These are phyloP conservation scores for Neurospora sp. DNA, from an alignment of 495 filamentous ascomycete species.

Conservation along the genomic window DNA sequence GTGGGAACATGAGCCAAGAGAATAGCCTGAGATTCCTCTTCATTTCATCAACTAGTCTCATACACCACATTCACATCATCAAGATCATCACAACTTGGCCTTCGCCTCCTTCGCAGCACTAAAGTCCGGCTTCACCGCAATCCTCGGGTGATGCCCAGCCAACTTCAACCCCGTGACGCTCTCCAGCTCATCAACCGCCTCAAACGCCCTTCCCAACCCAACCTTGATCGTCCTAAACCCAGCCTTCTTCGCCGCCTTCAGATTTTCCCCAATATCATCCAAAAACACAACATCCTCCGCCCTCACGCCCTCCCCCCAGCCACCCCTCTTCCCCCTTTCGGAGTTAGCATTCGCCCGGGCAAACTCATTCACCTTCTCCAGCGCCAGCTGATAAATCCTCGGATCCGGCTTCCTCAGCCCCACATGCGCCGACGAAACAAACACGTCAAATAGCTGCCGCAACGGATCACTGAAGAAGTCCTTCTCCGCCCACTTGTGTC, in stretches of 20 bases:
- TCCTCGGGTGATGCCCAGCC: constrained; percentile 34
- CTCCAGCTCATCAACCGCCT: constrained; percentile 52
- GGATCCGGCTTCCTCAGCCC: constrained; percentile 83
- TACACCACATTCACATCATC: background rate
- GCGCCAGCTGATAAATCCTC: constrained; percentile 64
- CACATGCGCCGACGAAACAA: constrained; percentile 73
- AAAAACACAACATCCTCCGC: constrained; percentile 72
- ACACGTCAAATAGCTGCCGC: constrained; percentile 63
- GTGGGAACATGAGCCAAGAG: background rate
- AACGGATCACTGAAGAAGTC: constrained; percentile 37
- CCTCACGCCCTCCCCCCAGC: constrained; percentile 42
- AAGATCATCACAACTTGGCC: constrained; percentile 27
- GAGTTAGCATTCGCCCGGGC: constrained; percentile 35
- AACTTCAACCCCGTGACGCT: constrained; percentile 39
- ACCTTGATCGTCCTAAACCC: constrained; percentile 85
- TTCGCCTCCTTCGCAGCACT: constrained; percentile 10
- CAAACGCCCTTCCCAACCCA: constrained; percentile 60
- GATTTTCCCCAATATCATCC: constrained; percentile 92
- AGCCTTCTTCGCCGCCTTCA: constrained; percentile 63
- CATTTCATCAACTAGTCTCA: background rate
- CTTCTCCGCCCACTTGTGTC: constrained; percentile 42
- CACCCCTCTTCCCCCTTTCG: constrained; percentile 29
- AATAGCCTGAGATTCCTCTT: background rate
- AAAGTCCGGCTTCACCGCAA: constrained; percentile 28
- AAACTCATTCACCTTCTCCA: constrained; percentile 51